A percentile compares a stretch with the other conserved stretches of the same genome.
phyloP scores from a whole-genome alignment of 1,284 basidiomycete species.

The Prillingera fragicola region DNA sequence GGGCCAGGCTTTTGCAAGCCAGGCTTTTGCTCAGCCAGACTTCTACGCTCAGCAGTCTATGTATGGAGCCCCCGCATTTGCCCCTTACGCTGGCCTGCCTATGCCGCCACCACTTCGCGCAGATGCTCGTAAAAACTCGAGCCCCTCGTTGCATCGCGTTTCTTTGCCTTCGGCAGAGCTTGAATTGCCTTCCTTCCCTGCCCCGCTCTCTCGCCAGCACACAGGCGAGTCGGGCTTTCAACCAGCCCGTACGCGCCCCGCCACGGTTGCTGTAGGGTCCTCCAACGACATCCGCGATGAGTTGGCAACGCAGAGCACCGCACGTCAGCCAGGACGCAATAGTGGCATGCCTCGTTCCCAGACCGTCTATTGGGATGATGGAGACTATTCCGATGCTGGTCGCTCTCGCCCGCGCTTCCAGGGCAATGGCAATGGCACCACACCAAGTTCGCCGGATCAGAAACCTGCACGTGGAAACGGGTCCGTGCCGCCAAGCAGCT shows the following conservation, averaged over 20 bases:
- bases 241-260: neutral
- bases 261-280: slow-evolving; percentile 3
- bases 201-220: slow-evolving; percentile 12
- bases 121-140: slow-evolving; percentile 10
- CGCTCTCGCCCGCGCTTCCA: neutral
- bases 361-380: slow-evolving; percentile 45
- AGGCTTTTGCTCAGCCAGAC: slow-evolving; percentile 7
- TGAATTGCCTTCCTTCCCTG: slow-evolving; percentile 18
- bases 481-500: slow-evolving; percentile 16
- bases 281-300: slow-evolving; percentile 2
- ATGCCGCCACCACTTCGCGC: slow-evolving; percentile 17
- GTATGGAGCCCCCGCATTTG: slow-evolving; percentile 5
- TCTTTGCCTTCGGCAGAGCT: slow-evolving; percentile 9
- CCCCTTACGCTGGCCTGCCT: slow-evolving; percentile 12
- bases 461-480: no score
- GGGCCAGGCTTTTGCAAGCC: slow-evolving; percentile 7
- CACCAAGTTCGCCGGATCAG: neutral
- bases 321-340: slow-evolving; percentile 1
- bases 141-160: slow-evolving; percentile 15
- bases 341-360: slow-evolving; percentile 28
- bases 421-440: neutral
- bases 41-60: slow-evolving; percentile 3
- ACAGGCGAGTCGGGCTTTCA: slow-evolving; percentile 11
- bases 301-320: no score
- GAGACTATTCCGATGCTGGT: slow-evolving; percentile 23